Conservation (phyloP, 2,329 filamentous ascomycete genomes). For the Fusarium sp. region DNA sequence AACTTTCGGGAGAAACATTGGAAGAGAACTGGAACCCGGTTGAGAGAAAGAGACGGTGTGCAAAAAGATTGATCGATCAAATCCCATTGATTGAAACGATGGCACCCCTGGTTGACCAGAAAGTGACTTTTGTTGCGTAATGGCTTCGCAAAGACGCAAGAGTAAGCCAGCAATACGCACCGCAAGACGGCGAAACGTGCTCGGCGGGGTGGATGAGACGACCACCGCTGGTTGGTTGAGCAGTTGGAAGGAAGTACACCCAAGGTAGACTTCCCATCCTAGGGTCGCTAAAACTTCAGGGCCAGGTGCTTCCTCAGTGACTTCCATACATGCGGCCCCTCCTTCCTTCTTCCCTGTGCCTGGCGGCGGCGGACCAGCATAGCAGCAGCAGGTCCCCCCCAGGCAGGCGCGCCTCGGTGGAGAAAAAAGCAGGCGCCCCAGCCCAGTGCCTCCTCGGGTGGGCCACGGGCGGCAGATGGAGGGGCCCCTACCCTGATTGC, state of each 20-base stretch:
- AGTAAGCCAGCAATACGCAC: constrained; percentile 31
- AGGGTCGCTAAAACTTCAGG: background rate
- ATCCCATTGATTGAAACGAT: background rate
- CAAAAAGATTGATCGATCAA: background rate
- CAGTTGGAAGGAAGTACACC: background rate
- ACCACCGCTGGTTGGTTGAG: background rate
- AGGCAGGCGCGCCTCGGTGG: constrained; percentile 1
- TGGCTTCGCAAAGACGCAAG: constrained; percentile 30
- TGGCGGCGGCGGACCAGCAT: constrained; percentile 1
- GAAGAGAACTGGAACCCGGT: constrained; percentile 4
- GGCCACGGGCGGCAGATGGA: constrained; percentile 1
- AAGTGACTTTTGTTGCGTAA: constrained; percentile 36
- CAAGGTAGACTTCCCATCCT: background rate
- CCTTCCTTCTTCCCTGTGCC: constrained; percentile 8
- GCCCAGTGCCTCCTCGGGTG: background rate
- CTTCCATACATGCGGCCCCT: background rate
- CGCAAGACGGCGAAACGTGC: constrained; percentile 38
- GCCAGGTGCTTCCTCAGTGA: background rate
- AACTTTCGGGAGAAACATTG: constrained; percentile 32
- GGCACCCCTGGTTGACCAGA: background rate
- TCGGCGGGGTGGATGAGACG: constrained; percentile 39
- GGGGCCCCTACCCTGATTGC: background rate
- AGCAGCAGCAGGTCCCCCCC: background rate
- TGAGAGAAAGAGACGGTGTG: background rate
- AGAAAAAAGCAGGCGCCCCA: background rate